phyloP scores from a whole-genome alignment of 305 asterid species.

The Fraxinus greggii region DNA sequence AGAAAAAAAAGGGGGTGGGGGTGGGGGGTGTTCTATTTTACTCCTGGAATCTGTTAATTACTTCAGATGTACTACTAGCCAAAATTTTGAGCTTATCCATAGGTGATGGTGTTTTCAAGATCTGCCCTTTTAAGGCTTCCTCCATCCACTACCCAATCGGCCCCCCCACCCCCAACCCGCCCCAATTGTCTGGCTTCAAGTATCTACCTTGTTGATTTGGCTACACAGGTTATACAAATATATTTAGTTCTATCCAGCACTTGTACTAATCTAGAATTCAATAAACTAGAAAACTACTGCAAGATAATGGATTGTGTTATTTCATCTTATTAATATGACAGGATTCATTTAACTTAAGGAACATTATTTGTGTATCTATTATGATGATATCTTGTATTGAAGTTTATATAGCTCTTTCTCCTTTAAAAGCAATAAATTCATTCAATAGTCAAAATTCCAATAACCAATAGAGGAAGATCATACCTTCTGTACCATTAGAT shows the following conservation, averaged over 20 bases:
- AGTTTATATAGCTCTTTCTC: neutral
- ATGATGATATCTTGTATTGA: neutral
- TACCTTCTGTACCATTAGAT: constrained; percentile 59
- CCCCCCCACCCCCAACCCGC: neutral
- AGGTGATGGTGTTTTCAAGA: neutral
- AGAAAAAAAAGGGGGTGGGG: too few relatives aligned
- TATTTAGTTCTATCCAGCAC: neutral
- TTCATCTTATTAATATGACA: neutral
- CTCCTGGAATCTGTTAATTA: neutral
- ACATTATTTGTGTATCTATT: neutral
- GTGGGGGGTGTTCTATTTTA: neutral
- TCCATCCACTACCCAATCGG: neutral
- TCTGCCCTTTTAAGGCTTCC: neutral
- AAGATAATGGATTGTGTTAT: neutral
- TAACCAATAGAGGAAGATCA: constrained; percentile 8
- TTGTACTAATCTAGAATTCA: neutral
- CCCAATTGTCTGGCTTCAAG: neutral
- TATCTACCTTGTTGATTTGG: neutral
- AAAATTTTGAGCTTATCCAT: neutral
- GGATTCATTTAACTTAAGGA: neutral
- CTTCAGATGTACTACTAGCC: neutral
- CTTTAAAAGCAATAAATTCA: neutral
- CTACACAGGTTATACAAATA: neutral
- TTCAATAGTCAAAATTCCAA: neutral
- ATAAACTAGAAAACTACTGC: neutral